Base-by-base conservation (phyloP, 2,329 filamentous ascomycete species). In the Atkinsonella hypoxylon region DNA sequence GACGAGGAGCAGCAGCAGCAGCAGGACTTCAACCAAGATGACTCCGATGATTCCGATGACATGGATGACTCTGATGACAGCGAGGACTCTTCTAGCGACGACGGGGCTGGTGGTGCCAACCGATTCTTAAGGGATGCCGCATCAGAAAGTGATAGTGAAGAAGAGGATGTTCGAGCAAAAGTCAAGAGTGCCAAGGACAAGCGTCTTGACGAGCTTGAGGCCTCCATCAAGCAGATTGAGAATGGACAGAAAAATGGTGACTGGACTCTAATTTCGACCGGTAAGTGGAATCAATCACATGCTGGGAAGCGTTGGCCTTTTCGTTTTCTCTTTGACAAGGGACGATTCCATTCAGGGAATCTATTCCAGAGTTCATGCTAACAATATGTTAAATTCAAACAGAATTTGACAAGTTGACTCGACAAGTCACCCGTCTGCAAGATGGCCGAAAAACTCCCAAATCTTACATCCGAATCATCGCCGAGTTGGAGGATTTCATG, bases 151-250 rank as follows among this genome's bases (percentile, higher is more conserved):
- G 87, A 90, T 57, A 83, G 89, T 62, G 90, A 89, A 65, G 90
- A 93, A 57, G 88, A 93, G 57, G 91, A 96, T 57, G 81, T 82
- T 58, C 82, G 84, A 57, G 88, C 85, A 62, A 82, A 93, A 61
- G 87, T 97, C 64, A 96, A 95, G 79, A 96, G 89, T 70, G 90
- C 91, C 63, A 97, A 97, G 73, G 89, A 97, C 76, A 98, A 98
- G 80, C 82, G 93, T 55, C 78, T 89, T 58, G 91, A 96, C 64
- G 94, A 97, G 70, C 78, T 98, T 54, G 91, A 98, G 69, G 79
- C 81, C 53, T 95, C 84, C 42, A 87, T 97, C 63, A 85, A 86
- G 68, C 73, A 86, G 64, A 97, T 98, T 64, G 90, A 97, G 67
- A 98, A 98, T 73, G 90, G 88, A 55, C 79, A 93, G 70, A 97